Evolutionary conservation across 805 yeast genomes (phyloP).

Genomic region (Saccharomycopsis sp.): DNA sequence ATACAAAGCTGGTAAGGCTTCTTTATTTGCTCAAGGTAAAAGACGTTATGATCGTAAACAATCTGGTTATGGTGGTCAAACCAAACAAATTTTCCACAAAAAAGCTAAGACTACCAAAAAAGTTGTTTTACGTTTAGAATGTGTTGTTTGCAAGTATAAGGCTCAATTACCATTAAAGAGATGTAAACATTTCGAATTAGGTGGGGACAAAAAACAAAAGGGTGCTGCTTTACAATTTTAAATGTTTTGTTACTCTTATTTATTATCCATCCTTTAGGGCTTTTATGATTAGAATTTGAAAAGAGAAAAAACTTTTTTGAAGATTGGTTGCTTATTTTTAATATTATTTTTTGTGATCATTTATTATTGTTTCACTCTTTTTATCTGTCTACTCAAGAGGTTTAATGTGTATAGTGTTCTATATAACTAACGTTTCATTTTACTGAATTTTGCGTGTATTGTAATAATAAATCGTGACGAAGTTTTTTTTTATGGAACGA

Average conservation of each 20-base stretch:
- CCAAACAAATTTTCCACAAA: conserved; percentile 99
- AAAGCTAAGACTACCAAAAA: conserved; percentile 99
- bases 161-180: conserved; percentile 96
- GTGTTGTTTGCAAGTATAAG: conserved; percentile 98
- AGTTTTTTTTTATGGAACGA: too few species aligned
- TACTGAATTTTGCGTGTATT: too few species aligned
- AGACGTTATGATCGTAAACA: conserved; percentile 99
- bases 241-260: conserved; percentile 27
- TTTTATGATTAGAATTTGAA: too few species aligned
- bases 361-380: too few species aligned
- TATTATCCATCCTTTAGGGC: too few species aligned
- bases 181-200: conserved; percentile 99
- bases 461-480: too few species aligned
- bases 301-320: too few species aligned
- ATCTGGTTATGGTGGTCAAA: conserved; percentile 99
- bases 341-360: too few species aligned
- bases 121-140: conserved; percentile 98
- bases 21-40: conserved; percentile 99
- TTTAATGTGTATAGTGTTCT: too few species aligned
- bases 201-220: conserved; percentile 99
- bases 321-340: too few species aligned
- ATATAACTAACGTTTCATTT: too few species aligned
- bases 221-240: conserved; percentile 99
- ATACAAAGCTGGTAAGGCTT: conserved; percentile 99
- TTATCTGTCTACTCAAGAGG: too few species aligned